These are phyloP conservation scores for Ganoderma resinaceum DNA, from an alignment of 1,284 basidiomycete species.

Conservation along the genomic window DNA sequence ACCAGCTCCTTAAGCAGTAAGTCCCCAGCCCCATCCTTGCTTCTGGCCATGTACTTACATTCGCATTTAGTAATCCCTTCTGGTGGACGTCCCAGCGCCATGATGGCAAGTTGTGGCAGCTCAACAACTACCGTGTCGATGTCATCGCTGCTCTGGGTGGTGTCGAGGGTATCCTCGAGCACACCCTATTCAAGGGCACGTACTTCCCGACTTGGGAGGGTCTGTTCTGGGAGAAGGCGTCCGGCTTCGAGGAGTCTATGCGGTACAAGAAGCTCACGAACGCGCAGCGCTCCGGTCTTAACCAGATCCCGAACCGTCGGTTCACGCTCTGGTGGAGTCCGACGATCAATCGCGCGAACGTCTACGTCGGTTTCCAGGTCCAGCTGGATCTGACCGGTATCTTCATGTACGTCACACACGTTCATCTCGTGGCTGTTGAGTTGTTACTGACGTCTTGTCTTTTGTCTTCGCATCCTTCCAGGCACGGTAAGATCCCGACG, in stretches of 20 bases:
- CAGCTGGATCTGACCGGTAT: slow-evolving; percentile 97
- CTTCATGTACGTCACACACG: slow-evolving; percentile 66
- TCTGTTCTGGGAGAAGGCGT: slow-evolving; percentile 97
- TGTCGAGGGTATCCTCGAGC: slow-evolving; percentile 97
- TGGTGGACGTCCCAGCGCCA: slow-evolving; percentile 99
- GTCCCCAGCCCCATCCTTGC: slow-evolving; percentile 36
- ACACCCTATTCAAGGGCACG: slow-evolving; percentile 97
- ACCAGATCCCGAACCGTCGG: slow-evolving; percentile 99
- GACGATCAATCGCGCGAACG: slow-evolving; percentile 97
- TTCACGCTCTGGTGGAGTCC: slow-evolving; percentile 99
- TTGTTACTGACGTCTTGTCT: slow-evolving; percentile 20
- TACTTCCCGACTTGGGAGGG: slow-evolving; percentile 95
- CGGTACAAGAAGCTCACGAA: slow-evolving; percentile 96
- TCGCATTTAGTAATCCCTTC: slow-evolving; percentile 83
- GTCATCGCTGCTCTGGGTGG: slow-evolving; percentile 99
- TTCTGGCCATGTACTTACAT: neutral
- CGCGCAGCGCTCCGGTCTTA: slow-evolving; percentile 95
- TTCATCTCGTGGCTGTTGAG: neutral
- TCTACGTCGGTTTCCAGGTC: slow-evolving; percentile 99
- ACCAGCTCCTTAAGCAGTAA: slow-evolving; percentile 90
- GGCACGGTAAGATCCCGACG: slow-evolving; percentile 98
- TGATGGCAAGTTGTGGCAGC: slow-evolving; percentile 97
- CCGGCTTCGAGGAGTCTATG: slow-evolving; percentile 97
- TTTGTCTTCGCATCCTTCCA: slow-evolving; percentile 40
- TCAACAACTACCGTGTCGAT: slow-evolving; percentile 99